A percentile compares a stretch with the other conserved stretches of the same genome.
Evolutionary conservation across 257 asterid genomes (phyloP).

Genomic region (Plectranthus barbatus): DNA sequence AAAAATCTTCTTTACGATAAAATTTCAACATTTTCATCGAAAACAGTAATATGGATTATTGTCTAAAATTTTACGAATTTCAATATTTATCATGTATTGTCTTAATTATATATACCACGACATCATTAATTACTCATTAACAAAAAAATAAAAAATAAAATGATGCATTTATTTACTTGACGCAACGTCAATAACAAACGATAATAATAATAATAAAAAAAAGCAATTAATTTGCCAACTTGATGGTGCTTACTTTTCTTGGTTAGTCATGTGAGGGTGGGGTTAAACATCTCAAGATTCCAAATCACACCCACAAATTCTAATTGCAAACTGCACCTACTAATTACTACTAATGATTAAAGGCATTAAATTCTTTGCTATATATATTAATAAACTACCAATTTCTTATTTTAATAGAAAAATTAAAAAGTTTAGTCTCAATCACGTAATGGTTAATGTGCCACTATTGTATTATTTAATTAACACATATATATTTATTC

Average conservation of each 20-base stretch:
- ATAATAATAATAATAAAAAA: neutral
- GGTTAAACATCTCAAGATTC: conserved; percentile 9
- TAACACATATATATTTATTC: neutral
- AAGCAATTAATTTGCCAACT: neutral
- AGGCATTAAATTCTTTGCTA: neutral
- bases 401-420: too few species aligned
- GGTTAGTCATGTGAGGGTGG: neutral
- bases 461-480: neutral
- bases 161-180: neutral
- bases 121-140: neutral
- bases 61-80: neutral
- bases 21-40: too few species aligned
- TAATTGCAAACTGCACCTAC: conserved; percentile 15
- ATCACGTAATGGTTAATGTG: neutral
- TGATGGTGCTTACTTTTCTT: neutral
- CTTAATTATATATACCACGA: neutral
- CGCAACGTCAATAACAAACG: neutral
- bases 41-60: too few species aligned
- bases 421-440: conserved; percentile 11
- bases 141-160: too few species aligned
- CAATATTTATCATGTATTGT: neutral
- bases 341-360: conserved; percentile 28
- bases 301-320: conserved; percentile 10
- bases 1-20: neutral
- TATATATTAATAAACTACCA: too few species aligned